phyloP scores from a whole-genome alignment of 2,329 filamentous ascomycete genomes.

The Alternaria arbusti region DNA sequence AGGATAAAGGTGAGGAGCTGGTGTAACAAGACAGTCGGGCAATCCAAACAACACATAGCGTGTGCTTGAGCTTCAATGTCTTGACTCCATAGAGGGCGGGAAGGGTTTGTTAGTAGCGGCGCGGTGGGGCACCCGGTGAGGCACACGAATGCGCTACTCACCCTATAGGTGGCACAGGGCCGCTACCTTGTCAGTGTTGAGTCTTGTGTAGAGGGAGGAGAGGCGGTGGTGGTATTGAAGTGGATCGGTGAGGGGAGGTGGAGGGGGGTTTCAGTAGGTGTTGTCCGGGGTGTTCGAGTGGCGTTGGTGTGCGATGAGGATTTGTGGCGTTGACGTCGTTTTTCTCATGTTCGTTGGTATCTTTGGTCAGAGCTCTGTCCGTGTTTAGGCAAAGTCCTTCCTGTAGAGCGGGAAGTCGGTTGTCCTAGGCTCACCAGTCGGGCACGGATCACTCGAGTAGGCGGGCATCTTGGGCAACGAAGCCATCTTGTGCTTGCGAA shows the following conservation, averaged over 20 bases:
- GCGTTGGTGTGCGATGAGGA: background rate
- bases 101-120: background rate
- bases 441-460: background rate
- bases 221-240: background rate
- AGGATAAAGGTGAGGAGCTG: background rate
- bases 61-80: background rate
- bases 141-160: background rate
- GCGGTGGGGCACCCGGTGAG: background rate
- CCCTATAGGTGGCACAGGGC: background rate
- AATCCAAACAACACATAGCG: background rate
- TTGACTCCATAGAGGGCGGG: background rate
- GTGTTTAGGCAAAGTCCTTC: background rate
- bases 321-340: background rate
- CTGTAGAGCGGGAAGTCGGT: background rate
- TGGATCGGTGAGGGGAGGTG: background rate
- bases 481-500: background rate
- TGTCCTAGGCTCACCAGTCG: background rate
- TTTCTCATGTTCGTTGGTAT: background rate
- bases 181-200: background rate
- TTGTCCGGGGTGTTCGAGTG: background rate
- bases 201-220: background rate
- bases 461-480: background rate
- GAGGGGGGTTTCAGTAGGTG: background rate
- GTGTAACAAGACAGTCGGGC: background rate
- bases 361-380: background rate